These are phyloP conservation scores for Taphrina communis DNA, from an alignment of 1,139 yeast genomes.

Conservation along the genomic window DNA sequence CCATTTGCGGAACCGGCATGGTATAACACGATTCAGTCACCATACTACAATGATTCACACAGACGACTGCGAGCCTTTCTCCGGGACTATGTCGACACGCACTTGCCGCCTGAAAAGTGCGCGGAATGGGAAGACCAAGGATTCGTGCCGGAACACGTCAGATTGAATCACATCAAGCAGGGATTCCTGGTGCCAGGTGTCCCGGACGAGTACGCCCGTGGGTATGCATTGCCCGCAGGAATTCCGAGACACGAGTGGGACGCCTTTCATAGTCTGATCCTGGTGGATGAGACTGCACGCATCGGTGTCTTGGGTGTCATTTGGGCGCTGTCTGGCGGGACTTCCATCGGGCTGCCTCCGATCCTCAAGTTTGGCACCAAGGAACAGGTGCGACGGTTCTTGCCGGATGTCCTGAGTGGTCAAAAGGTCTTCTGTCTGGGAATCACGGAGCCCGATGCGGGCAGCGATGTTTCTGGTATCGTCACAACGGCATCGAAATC, in stretches of 20 bases:
- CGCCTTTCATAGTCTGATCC: conserved; percentile 85
- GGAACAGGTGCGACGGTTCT: conserved; percentile 49
- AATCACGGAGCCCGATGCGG: conserved; percentile 56
- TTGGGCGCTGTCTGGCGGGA: conserved; percentile 54
- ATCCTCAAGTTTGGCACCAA: conserved; percentile 51
- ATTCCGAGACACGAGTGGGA: conserved; percentile 88
- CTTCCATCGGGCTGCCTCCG: conserved; percentile 55
- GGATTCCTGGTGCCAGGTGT: conserved; percentile 57
- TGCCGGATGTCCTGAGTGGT: conserved; percentile 52
- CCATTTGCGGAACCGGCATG: conserved; percentile 57
- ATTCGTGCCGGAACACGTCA: conserved; percentile 50
- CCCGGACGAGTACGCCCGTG: conserved; percentile 23
- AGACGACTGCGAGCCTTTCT: conserved; percentile 53
- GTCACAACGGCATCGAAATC: conserved; percentile 53
- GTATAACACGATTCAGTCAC: conserved; percentile 56
- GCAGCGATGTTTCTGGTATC: conserved; percentile 56
- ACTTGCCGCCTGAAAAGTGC: conserved; percentile 52
- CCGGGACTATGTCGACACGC: conserved; percentile 55
- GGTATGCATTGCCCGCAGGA: conserved; percentile 70
- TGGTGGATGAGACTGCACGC: conserved; percentile 61
- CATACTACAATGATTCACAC: conserved; percentile 55
- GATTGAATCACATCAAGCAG: conserved; percentile 44
- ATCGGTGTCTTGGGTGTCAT: conserved; percentile 54
- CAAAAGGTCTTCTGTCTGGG: conserved; percentile 54
- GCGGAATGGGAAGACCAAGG: conserved; percentile 57